Evolutionary conservation across 2,329 filamentous ascomycete species (phyloP).

Genomic region (Podosphaera xanthii): DNA sequence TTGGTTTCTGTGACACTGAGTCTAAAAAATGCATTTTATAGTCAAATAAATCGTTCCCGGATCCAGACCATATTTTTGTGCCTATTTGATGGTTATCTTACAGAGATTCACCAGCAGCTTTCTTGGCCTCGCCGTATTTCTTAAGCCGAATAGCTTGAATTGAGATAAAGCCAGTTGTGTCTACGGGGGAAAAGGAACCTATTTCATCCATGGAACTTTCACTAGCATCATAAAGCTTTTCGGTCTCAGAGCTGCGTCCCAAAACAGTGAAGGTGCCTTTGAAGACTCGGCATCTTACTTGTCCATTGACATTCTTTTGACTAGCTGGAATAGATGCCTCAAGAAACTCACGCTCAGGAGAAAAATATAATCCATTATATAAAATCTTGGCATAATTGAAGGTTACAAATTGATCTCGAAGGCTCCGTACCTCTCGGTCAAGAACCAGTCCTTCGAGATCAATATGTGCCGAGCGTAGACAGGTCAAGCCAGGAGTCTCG

Average conservation of each 20-base stretch:
- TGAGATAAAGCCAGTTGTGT: conserved; percentile 38
- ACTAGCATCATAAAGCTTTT: conserved; percentile 45
- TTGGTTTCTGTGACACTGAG: too few species aligned
- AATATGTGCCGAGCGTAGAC: conserved; percentile 19
- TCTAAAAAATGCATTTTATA: too few species aligned
- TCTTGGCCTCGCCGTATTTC: conserved; percentile 52
- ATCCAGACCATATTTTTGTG: neutral
- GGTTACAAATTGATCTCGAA: conserved; percentile 50
- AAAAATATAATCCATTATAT: conserved; percentile 43
- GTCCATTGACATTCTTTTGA: conserved; percentile 37
- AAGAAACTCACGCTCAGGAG: conserved; percentile 47
- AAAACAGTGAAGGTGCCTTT: conserved; percentile 41
- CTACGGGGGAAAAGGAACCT: conserved; percentile 40
- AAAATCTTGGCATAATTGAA: conserved; percentile 34
- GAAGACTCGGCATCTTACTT: conserved; percentile 39
- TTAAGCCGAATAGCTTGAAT: conserved; percentile 15
- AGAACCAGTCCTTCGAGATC: conserved; percentile 44
- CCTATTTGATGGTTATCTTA: neutral
- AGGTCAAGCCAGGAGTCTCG: conserved; percentile 24
- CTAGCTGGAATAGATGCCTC: conserved; percentile 38
- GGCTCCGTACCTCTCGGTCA: conserved; percentile 42
- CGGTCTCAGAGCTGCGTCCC: conserved; percentile 35
- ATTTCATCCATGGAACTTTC: conserved; percentile 50
- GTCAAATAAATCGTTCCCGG: neutral
- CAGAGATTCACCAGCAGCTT: conserved; percentile 39